Conservation (phyloP, 352 stramenopile genomes). For the Aphanomyces stellatus region DNA sequence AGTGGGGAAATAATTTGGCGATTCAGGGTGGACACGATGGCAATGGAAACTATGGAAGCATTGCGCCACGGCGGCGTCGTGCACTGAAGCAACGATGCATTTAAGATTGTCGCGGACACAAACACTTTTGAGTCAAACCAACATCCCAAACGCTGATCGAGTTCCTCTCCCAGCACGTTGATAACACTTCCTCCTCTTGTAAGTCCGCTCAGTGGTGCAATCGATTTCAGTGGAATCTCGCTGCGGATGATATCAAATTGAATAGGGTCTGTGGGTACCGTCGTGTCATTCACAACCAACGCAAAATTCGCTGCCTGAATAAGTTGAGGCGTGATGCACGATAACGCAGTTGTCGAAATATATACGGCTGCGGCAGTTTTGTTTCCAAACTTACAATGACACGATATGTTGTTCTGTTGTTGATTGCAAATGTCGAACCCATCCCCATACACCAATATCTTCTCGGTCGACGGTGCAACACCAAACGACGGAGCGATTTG, state of each 20-base stretch:
- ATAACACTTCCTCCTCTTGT: conserved; percentile 26
- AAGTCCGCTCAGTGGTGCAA: conserved; percentile 21
- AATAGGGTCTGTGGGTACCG: not conserved
- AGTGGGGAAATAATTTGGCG: not conserved
- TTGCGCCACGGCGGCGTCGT: not conserved
- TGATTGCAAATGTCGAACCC: conserved; percentile 2
- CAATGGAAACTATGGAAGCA: not conserved
- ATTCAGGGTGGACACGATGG: conserved; percentile 23
- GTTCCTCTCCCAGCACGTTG: conserved; percentile 20
- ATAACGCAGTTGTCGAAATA: not conserved
- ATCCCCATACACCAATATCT: not conserved
- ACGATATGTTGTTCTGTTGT: not conserved
- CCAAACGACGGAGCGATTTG: not conserved
- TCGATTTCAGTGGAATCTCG: not conserved
- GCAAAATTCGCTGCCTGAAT: not conserved
- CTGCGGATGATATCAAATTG: not conserved
- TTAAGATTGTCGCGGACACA: not conserved
- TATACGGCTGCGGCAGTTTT: not conserved
- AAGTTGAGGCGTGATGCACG: not conserved
- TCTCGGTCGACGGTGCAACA: not conserved
- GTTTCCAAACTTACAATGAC: not conserved
- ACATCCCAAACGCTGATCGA: conserved; percentile 24
- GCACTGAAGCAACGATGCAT: not conserved
- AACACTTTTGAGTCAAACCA: conserved; percentile 25
- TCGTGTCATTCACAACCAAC: not conserved